Percentiles rank a stretch among this genome's conserved stretches.
Conservation (phyloP, 345 rosid species). For the Euclidium syriacum region DNA sequence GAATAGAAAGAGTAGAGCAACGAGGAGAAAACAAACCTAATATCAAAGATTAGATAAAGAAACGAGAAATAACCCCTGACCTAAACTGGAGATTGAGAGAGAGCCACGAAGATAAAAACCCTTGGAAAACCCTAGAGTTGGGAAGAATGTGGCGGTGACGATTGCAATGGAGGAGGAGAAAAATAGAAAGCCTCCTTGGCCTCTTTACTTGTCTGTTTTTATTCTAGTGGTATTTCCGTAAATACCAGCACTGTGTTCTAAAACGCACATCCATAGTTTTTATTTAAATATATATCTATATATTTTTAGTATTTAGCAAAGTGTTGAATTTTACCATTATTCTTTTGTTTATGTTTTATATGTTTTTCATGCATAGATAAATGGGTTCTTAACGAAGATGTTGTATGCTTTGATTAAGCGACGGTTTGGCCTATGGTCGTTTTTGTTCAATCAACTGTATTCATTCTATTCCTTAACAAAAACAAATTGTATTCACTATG, state of each 20-base stretch:
- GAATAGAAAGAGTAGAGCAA: not conserved
- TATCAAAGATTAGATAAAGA: not conserved
- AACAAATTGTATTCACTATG: too few species aligned
- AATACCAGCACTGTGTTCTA: not conserved
- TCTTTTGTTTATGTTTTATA: too few species aligned
- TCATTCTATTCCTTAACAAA: too few species aligned
- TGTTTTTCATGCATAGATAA: too few species aligned
- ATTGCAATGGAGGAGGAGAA: constrained; percentile 5
- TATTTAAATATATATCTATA: too few species aligned
- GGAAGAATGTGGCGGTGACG: constrained; percentile 20
- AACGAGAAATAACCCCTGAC: not conserved
- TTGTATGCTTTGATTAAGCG: too few species aligned
- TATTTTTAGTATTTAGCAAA: too few species aligned
- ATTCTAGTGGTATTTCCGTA: constrained; percentile 16
- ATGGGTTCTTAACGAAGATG: too few species aligned
- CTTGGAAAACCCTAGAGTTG: constrained; percentile 27
- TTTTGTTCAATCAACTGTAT: too few species aligned
- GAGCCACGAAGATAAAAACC: constrained; percentile 14
- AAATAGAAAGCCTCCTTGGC: not conserved
- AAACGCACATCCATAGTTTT: not conserved
- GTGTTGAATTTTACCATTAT: too few species aligned
- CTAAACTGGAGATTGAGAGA: not conserved
- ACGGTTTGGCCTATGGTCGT: too few species aligned
- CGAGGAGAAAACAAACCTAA: not conserved
- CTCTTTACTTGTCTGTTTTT: not conserved